Evolutionary conservation across 306 rosid genomes (phyloP).

Genomic region (Trifolium pratense): DNA sequence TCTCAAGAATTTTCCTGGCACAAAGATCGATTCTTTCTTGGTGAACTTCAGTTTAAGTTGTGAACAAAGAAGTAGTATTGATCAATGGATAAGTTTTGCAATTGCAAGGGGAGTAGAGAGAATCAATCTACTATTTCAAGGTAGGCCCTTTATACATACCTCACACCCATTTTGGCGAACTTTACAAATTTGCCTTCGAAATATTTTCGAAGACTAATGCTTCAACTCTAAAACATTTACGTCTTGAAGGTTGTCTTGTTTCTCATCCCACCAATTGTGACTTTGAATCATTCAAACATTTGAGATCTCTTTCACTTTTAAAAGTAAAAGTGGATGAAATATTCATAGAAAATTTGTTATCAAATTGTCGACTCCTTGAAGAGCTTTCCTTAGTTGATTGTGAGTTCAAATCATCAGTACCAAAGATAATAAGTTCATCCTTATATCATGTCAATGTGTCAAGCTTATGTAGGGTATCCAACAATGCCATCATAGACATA

Average conservation of each 20-base stretch:
- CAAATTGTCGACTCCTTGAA: not conserved
- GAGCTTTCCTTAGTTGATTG: not conserved
- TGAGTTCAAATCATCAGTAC: not conserved
- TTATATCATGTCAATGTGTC: not conserved
- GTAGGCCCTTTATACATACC: not conserved
- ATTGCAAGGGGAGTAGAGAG: not conserved
- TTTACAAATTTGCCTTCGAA: not conserved
- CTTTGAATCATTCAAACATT: not conserved
- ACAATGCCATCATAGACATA: not conserved
- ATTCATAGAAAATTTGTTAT: too few relatives aligned
- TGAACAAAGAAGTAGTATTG: not conserved
- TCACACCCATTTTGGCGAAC: not conserved
- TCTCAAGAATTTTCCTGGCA: not conserved
- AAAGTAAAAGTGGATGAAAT: too few relatives aligned
- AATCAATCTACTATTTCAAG: not conserved
- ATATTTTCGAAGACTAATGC: not conserved
- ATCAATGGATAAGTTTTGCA: not conserved
- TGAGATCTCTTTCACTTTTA: too few relatives aligned
- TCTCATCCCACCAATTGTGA: not conserved
- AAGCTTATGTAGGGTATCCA: fast-evolving
- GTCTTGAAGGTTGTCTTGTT: not conserved
- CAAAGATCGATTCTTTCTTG: not conserved
- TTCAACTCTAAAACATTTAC: not conserved
- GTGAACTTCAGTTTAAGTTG: not conserved
- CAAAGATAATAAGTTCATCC: not conserved